Base-by-base conservation (phyloP, 2,329 filamentous ascomycete genomes). In the Colletotrichum lupini region DNA sequence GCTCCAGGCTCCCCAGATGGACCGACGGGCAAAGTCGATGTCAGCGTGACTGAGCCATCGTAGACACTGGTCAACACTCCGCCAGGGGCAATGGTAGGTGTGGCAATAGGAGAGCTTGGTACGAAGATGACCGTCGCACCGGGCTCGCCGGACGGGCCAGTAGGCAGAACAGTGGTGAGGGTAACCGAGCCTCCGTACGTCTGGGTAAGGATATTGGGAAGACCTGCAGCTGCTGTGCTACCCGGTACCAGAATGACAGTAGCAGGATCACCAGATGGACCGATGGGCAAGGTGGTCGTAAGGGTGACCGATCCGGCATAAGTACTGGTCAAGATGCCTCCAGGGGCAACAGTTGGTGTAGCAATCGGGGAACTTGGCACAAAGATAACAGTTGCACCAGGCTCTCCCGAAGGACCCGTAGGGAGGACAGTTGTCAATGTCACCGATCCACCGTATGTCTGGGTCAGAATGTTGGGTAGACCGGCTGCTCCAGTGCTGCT, bases 41-140 rank as follows among this genome's bases (percentile, higher is more conserved):
- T 66, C 22, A 66, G 46, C 7, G 63, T 66, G 32, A 66, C 53
- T 2, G 63, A 66, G 14, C 63, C 63, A 16, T 30, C 63, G 9
- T 66, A 66, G 1, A 32, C 42, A 26, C 58, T 64, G 11, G 67
- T 68, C 22, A 56, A 22, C 26, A 37, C n/a, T 42, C 12, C 22
- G 12, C 42, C 42, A 22, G 32, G 49, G n/a, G 42, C 42, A 49
- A 49, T 49, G 6, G 42, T 49, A n/a, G 42, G 42, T 9, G 42
- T 49, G 7, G 19, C 42, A 8, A 28, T 53, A 1, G 65, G 65
- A 9, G 59, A 37, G 3, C 59, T 14, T n/a, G 59, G 30, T 2
- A 67, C 35, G 4, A 57, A 24, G 19, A 68, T 49, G 26, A 42
- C 22, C 26, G 49, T 65, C 24, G 22, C 16, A 1, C 35, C 63